Evolutionary conservation across 768 basidiomycete species (phyloP), one percentile per base, ranked within the genome.

Genomic region (Rhizopogon rudus): DNA sequence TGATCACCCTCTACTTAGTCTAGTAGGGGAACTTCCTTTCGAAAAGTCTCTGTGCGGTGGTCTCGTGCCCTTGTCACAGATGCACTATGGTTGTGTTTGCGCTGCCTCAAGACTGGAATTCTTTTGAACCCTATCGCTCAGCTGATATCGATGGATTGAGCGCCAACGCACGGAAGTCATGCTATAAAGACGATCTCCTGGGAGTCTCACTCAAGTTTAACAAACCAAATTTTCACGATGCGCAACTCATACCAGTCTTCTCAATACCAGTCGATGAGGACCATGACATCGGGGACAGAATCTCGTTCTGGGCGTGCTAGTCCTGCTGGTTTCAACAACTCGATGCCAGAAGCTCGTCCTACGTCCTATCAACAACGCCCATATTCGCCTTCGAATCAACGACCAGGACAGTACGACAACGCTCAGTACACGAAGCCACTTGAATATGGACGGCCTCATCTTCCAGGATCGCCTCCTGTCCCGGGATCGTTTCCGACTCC

Each of bases 91-190:
- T 49, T 22, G 48, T 35, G 35, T 33, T 37, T 35, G 13, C 8
- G 20, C 33, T 5, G 6, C 33, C 9, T 16, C 48, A 37, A 49
- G 48, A 35, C 35, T 6, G 13, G 33, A 49, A 35, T 10, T 49
- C 33, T 37, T 33, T 35, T 1, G 5, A 49, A 49, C 31, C 14
- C 13, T 35, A 37, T 49, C 17, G 20, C 20, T 8, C 48, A 22
- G 9, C 20, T 49, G 33, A 49, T 49, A 49, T 49, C 48, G 48
- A 49, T 49, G 33, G 48, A 49, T 49, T 49, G 35, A 20, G 48
- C 48, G 35, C 35, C 35, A 49, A 37, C 10, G 8, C 48, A 20
- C 16, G 35, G 13, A 33, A 20, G 7, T 14, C 17, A 48, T 49
- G 35, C 14, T 49, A 49, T 37, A 16, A 22, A 49, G 48, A 25